Evolutionary conservation across 139 green algal genomes (phyloP), one percentile per base, ranked within the genome.

Genomic region (Limnomonas spitsbergensis): DNA sequence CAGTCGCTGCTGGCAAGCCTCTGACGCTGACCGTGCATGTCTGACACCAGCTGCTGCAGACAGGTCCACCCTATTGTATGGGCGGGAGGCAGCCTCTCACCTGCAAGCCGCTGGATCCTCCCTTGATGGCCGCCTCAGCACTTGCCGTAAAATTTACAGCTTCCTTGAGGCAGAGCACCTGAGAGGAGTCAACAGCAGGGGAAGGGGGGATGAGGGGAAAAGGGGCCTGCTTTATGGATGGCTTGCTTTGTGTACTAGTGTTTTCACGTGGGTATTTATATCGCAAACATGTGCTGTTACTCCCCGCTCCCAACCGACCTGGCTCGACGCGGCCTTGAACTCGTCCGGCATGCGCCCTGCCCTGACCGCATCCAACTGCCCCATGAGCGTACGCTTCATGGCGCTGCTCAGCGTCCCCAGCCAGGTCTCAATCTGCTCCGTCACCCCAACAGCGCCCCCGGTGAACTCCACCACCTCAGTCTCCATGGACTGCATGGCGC

Each of bases 381-480:
- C 71, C 77, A 84, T 75, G 68, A 93, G 87, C 24, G 85, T 89
- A 36, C 70, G 73, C 85, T 85, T 53, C 81, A 91, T 87, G 53
- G 40, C 71, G 56, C 66, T 77, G 14, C 77, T 81, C 35, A 95
- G 80, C 34, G 85, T 76, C 24, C 56, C 40, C 38, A 95, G 85
- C 91, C 91, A 95, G 1, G 39, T 75, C 38, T 76, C 38, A 66
- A 70, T 81, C 35, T 80, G 70, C 69, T 88, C 78, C 7, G 6
- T 82, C 34, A 91, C 78, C 47, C 71, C 34, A 39, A 94, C 90
- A 1, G 80, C n/a, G 1, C 38, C 39, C n/a, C n/a, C n/a, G 40
- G 37, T 3, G 69, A 95, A 85, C 24, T 89, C 82, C 77, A 95
- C 90, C 24, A 81, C 70, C 83, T 95, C 91, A 0, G 82, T 86